phyloP scores from a whole-genome alignment of 1,284 basidiomycete genomes.

The Vanrija humicola region DNA sequence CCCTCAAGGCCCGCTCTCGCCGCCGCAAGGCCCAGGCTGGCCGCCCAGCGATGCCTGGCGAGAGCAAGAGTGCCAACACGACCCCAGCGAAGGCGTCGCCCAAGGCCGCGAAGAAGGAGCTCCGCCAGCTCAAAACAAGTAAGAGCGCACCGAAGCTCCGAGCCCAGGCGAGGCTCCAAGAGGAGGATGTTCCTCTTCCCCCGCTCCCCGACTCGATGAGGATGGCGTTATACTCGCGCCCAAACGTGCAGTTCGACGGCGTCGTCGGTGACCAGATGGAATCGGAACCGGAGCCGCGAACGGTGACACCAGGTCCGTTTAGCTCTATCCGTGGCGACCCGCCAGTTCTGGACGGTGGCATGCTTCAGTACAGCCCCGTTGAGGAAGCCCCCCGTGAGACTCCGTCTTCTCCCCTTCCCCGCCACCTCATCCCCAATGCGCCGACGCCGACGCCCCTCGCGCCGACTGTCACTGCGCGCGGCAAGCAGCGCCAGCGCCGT shows the following conservation, averaged over 20 bases:
- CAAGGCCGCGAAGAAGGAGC: background rate
- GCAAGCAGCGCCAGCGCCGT: no score
- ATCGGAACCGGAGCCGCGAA: background rate
- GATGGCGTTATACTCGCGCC: background rate
- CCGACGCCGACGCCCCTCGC: no score
- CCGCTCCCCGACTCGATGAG: background rate
- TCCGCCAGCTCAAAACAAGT: background rate
- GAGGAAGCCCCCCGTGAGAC: no score
- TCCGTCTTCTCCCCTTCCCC: no score
- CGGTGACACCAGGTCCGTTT: no score
- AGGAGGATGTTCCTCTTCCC: background rate
- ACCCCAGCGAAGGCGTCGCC: background rate
- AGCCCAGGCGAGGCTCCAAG: background rate
- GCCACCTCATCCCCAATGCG: no score
- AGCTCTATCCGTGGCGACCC: no score
- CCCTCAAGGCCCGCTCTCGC: conserved; percentile 13
- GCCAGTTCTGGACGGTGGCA: no score
- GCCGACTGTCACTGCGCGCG: no score
- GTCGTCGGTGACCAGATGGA: background rate
- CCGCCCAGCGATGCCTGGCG: background rate
- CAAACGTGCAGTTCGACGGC: background rate
- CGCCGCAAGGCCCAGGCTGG: background rate
- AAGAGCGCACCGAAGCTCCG: no score
- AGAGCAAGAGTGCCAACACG: background rate
- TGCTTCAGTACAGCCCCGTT: no score